Evolutionary conservation across 2,329 filamentous ascomycete species (phyloP), one percentile per base, ranked within the genome.

Genomic region (Microdochium bolleyi): DNA sequence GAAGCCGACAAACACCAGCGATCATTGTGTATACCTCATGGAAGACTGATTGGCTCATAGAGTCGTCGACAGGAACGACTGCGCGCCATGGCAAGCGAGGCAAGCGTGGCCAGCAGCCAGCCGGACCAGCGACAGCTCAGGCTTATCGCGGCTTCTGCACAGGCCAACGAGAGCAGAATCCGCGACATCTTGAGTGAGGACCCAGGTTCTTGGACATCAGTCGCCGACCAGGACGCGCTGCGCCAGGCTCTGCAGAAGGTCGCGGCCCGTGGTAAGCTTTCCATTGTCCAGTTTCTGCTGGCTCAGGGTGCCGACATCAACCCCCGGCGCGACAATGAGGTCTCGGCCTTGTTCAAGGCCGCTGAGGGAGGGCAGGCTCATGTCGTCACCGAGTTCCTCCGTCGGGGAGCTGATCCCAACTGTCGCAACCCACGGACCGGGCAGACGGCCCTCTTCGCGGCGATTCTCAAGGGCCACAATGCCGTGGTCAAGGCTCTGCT

Each of bases 171-270:
- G 52, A 57, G 59, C 3, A 62, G 66, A 5, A 61, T 73, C 2
- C 64, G 65, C 50, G 67, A 69, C 50, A 65, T 70, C 22, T 60
- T 73, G 2, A 57, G 58, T 41, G 68, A 70, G 49, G 63, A 70
- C 3, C 57, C 60, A 7, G 41, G 41, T 19, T 53, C 60, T 5
- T 72, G 70, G 70, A 60, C 60, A 5, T 62, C 65, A 2, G 54
- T 53, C 1, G 60, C 60, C 46, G 70, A 71, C 55, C 64, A 62
- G 53, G 65, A 69, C 53, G 65, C 69, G 3, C 58, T 72, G 22
- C 67, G 69, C 51, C 67, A 69, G 55, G 57, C 68, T 0, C 62
- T 73, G 41, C 69, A 71, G 53, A 70, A 69, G 54, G 65, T 64
- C 9, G 67, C 66, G 0, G 63, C 61, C 5, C 68, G 70, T 32